A percentile compares a stretch with the other conserved stretches of the same genome.
phyloP scores from a whole-genome alignment of 176 grass and related monocot genomes.

The Sorghum bicolor region DNA sequence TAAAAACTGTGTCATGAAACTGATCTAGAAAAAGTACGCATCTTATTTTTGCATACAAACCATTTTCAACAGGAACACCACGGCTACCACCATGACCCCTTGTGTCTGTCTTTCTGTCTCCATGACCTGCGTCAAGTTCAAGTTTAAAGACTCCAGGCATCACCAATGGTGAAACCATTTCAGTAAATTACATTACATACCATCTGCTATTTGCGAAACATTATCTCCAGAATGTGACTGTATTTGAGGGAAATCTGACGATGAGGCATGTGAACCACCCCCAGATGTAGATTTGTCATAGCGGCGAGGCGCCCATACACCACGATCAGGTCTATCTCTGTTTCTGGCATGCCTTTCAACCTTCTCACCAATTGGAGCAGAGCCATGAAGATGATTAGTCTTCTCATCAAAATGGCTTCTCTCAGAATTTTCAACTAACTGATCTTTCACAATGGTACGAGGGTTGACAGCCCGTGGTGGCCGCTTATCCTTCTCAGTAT shows the following conservation, averaged over 20 bases:
- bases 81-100: conserved; percentile 57
- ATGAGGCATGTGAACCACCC: conserved; percentile 31
- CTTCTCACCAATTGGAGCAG: conserved; percentile 52
- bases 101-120: conserved; percentile 72
- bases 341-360: conserved; percentile 69
- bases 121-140: conserved; percentile 42
- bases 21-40: neutral
- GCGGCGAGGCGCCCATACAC: conserved; percentile 82
- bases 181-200: conserved; percentile 26
- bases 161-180: neutral
- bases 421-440: conserved; percentile 62
- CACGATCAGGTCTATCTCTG: conserved; percentile 87
- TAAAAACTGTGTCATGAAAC: conserved; percentile 16
- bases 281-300: conserved; percentile 56
- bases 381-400: conserved; percentile 44
- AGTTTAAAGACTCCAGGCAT: conserved; percentile 1
- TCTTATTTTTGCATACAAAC: conserved; percentile 40
- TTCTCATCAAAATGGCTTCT: conserved; percentile 67
- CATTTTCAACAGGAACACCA: conserved; percentile 67
- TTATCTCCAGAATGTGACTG: conserved; percentile 46
- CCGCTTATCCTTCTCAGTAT: conserved; percentile 60
- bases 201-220: conserved; percentile 51
- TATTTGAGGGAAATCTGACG: conserved; percentile 38
- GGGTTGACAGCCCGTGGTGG: conserved; percentile 51
- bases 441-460: conserved; percentile 45